phyloP scores from a whole-genome alignment of 164 flowering plant species.

The Pachysandra terminalis region DNA sequence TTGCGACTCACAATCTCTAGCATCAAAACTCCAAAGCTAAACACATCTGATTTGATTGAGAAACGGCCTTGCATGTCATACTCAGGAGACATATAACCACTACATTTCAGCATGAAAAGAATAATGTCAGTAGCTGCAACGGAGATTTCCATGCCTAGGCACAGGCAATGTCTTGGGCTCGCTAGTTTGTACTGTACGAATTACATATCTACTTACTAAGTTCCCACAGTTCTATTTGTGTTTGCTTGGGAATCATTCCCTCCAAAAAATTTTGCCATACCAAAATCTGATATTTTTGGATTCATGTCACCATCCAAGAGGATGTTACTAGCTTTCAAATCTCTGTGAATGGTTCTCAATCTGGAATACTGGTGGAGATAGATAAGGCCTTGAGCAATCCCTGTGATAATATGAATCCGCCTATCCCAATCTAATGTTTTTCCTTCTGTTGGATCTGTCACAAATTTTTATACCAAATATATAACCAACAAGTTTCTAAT shows the following conservation, averaged over 20 bases:
- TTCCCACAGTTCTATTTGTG: no score
- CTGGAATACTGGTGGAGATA: conserved; percentile 25
- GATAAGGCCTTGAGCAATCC: conserved; percentile 25
- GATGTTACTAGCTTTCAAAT: conserved; percentile 24
- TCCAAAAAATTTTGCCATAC: conserved; percentile 23
- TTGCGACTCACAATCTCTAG: no score
- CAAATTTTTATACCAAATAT: background rate
- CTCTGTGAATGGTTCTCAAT: conserved; percentile 20
- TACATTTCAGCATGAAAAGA: no score
- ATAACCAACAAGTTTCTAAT: no score
- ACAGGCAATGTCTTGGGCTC: no score
- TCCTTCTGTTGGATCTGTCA: conserved; percentile 11
- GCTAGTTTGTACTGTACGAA: no score
- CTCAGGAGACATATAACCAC: no score
- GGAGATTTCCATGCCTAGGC: no score
- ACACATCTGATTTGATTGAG: no score
- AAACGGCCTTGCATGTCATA: no score
- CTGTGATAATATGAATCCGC: conserved; percentile 13
- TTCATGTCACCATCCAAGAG: conserved; percentile 19
- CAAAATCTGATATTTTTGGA: conserved; percentile 25
- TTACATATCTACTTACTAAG: background rate
- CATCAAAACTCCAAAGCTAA: no score
- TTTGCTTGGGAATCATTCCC: conserved; percentile 6
- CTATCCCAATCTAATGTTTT: conserved; percentile 12
- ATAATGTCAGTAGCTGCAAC: no score